These are phyloP conservation scores for Sindora glabra DNA, from an alignment of 306 rosid species.

Conservation along the genomic window DNA sequence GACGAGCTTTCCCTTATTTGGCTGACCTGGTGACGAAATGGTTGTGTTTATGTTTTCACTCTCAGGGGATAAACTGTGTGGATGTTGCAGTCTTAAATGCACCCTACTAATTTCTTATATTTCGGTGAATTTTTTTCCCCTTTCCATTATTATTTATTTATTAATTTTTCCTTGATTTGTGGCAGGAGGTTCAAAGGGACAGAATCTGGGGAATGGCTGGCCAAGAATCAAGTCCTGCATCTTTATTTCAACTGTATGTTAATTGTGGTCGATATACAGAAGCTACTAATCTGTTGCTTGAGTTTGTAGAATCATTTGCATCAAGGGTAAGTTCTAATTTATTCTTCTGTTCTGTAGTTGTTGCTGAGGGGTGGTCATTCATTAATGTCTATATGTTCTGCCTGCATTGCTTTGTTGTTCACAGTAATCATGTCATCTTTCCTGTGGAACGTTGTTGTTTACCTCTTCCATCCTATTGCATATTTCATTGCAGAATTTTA, in stretches of 20 bases:
- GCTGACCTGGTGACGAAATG: neutral
- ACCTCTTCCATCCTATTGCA: neutral
- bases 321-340: conserved; percentile 45
- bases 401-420: neutral
- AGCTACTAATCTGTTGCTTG: conserved; percentile 80
- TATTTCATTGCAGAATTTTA: neutral
- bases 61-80: neutral
- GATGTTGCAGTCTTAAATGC: neutral
- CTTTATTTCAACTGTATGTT: conserved; percentile 76
- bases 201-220: conserved; percentile 75
- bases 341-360: neutral
- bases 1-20: neutral
- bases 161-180: conserved; percentile 1
- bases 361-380: neutral
- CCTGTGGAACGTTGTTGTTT: neutral
- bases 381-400: neutral
- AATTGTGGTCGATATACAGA: conserved; percentile 76
- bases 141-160: neutral
- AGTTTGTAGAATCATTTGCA: conserved; percentile 60
- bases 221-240: conserved; percentile 74
- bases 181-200: conserved; percentile 63
- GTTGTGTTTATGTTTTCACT: neutral
- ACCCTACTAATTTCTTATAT: neutral
- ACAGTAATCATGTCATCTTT: neutral
- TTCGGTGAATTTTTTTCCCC: neutral